Base-by-base conservation (phyloP, 2,329 filamentous ascomycete genomes). In the Chrysosporium queenslandicum region DNA sequence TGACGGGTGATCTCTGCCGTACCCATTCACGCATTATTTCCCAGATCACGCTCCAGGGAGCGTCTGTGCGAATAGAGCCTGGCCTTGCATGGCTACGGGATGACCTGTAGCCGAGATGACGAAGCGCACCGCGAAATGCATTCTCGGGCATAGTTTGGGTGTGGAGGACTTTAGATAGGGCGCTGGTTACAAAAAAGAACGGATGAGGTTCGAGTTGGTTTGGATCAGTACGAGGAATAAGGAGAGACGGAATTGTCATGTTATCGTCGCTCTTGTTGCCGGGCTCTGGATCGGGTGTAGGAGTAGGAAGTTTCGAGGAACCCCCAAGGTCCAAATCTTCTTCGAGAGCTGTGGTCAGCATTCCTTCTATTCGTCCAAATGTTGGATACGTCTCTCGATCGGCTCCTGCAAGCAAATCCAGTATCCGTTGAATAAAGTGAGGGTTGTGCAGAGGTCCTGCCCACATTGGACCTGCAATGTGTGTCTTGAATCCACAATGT, bases 401-500 rank as follows among this genome's bases (percentile, higher is more conserved):
- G 0, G 81, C 79, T 3, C 74, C 70, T 0, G 87, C 82, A 7
- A 95, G 75, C 53, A 84, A 78, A 40, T 82, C 78, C 14, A 98
- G 75, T 21, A 98, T 82, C 52, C 79, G 80, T 62, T 86, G 79
- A 56, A 98, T 81, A 63, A 96, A 98, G 1, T 82, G 79, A 5
- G 81, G 77, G 41, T 89, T 89, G 68, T 98, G 92, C 7, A 98
- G 73, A 18, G 85, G 86, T 0, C 92, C 92, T 30, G 81, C 90
- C 72, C 90, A 98, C 91, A 98, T 97, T 0, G 92, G 92, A 1
- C 92, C 92, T 3, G 82, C 85, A 12, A 97, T 68, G 67, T 97
- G 92, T 70, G 85, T 94, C 65, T 85, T 91, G 63, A 79, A 82
- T 7, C 85, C 86, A 65, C 92, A 98, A 66, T 97, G 88, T 55